A percentile compares a stretch with the other conserved stretches of the same genome.
Evolutionary conservation across 2,329 filamentous ascomycete species (phyloP).

Genomic region (Aspergillus hiratsukae): DNA sequence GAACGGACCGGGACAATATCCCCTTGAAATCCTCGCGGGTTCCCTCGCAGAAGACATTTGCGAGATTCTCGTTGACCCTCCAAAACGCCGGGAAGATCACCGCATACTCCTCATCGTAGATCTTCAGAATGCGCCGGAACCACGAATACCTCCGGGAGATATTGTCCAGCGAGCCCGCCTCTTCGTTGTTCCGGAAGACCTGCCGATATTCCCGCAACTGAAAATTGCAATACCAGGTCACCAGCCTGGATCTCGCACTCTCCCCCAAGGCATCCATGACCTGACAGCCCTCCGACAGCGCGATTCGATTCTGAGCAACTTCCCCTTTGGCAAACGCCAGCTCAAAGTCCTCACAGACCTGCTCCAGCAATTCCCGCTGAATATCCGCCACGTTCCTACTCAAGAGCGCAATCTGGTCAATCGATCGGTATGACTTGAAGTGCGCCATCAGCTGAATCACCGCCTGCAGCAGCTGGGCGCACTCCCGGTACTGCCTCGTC

Average conservation of each 20-base stretch:
- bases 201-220: constrained; percentile 92
- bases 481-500: constrained; percentile 88
- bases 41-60: constrained; percentile 90
- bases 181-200: constrained; percentile 92
- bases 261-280: constrained; percentile 96
- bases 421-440: constrained; percentile 96
- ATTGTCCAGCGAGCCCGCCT: constrained; percentile 93
- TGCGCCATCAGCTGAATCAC: constrained; percentile 97
- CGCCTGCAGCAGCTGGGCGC: constrained; percentile 86
- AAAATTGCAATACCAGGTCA: constrained; percentile 98
- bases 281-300: constrained; percentile 79
- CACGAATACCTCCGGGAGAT: constrained; percentile 92
- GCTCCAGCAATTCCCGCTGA: constrained; percentile 86
- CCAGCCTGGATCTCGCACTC: constrained; percentile 70
- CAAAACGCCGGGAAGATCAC: constrained; percentile 81
- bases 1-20: constrained; percentile 83
- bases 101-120: constrained; percentile 89
- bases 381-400: constrained; percentile 90
- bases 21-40: constrained; percentile 93
- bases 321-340: constrained; percentile 88
- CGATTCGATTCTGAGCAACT: constrained; percentile 62
- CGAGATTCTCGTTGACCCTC: constrained; percentile 84
- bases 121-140: constrained; percentile 94
- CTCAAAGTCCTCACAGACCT: constrained; percentile 99
- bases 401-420: constrained; percentile 93